phyloP scores from a whole-genome alignment of 2,329 filamentous ascomycete genomes.

The Colletotrichum sp. region DNA sequence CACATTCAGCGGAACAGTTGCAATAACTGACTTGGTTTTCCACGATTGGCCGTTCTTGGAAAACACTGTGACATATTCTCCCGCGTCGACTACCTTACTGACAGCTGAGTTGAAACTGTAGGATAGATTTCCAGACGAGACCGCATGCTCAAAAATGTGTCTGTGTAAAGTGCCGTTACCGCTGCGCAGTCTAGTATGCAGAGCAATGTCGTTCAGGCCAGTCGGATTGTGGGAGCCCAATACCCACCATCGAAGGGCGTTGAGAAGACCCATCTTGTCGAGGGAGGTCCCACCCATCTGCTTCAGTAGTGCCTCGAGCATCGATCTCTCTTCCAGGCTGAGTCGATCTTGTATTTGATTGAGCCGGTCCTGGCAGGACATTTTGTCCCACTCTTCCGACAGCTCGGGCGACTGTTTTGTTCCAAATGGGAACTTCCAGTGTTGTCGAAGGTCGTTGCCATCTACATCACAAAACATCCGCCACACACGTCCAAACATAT shows the following conservation, averaged over 20 bases:
- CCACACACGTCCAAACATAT: conserved; percentile 24
- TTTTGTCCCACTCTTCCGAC: conserved; percentile 22
- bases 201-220: background rate
- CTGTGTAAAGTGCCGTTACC: conserved; percentile 1
- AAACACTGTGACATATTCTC: background rate
- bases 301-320: conserved; percentile 28
- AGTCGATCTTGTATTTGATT: conserved; percentile 31
- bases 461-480: background rate
- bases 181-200: conserved; percentile 15
- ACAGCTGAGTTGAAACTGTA: background rate
- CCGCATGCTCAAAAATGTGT: background rate
- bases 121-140: background rate
- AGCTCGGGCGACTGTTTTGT: conserved; percentile 3
- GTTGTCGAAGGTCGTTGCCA: background rate
- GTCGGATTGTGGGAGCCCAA: conserved; percentile 20
- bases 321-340: conserved; percentile 27
- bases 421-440: conserved; percentile 7
- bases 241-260: conserved; percentile 11
- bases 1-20: background rate
- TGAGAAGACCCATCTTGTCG: conserved; percentile 27
- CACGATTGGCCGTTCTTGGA: background rate
- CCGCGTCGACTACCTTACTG: background rate
- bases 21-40: background rate
- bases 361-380: conserved; percentile 32
- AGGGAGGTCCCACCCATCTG: conserved; percentile 29